These are phyloP conservation scores for Boletellus sp. DNA, from an alignment of 768 basidiomycete genomes.

Conservation along the genomic window DNA sequence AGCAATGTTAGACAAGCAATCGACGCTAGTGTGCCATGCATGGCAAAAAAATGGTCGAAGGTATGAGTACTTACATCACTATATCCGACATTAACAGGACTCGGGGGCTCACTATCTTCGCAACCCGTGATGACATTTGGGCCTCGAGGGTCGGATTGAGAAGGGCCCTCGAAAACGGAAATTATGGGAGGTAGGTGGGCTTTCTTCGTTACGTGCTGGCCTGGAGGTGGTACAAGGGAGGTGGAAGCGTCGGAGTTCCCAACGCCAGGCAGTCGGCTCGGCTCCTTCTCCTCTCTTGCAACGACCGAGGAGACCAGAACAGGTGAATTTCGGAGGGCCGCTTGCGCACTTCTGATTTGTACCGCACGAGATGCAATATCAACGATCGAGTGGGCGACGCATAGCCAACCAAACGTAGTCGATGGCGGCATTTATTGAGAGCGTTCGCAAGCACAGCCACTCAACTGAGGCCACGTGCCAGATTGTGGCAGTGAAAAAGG, in stretches of 20 bases:
- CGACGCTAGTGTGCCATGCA: neutral
- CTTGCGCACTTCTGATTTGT: conserved; percentile 48
- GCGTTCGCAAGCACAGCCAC: conserved; percentile 12
- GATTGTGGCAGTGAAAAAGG: too few species aligned
- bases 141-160: neutral
- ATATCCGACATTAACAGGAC: neutral
- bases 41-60: neutral
- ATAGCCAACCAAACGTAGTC: conserved; percentile 67
- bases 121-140: too few species aligned
- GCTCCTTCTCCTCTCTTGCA: neutral
- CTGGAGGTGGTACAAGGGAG: neutral
- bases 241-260: neutral
- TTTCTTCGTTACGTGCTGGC: too few species aligned
- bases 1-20: neutral
- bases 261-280: neutral
- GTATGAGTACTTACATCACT: conserved; percentile 7
- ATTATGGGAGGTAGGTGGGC: neutral
- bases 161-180: neutral
- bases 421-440: conserved; percentile 57
- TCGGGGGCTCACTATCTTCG: neutral
- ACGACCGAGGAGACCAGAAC: neutral
- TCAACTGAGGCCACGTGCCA: neutral
- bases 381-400: conserved; percentile 56
- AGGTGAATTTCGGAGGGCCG: conserved; percentile 2
- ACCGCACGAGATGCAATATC: conserved; percentile 65